Conservation (phyloP, 768 basidiomycete species). For the Rhizopogon rudus region DNA sequence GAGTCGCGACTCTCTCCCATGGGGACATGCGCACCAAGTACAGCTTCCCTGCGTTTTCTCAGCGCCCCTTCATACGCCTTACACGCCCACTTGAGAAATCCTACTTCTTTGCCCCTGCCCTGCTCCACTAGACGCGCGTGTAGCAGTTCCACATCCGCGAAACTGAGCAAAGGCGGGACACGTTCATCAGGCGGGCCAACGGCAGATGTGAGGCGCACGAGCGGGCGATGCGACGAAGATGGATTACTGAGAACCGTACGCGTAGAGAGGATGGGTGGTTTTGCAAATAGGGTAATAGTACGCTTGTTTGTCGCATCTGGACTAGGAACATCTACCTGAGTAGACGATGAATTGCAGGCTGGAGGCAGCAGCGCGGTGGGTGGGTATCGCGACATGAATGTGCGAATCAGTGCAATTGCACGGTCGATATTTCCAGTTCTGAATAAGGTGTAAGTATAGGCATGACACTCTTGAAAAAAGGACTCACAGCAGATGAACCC, state of each 20-base stretch:
- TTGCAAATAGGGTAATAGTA: slow-evolving; percentile 25
- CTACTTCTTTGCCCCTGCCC: slow-evolving; percentile 42
- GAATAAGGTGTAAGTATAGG: neutral
- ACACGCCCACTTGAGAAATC: slow-evolving; percentile 67
- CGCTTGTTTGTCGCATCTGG: slow-evolving; percentile 2
- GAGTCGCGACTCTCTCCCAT: neutral
- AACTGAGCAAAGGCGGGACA: slow-evolving; percentile 77
- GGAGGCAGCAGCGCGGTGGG: slow-evolving; percentile 42
- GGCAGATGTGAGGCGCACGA: slow-evolving; percentile 64
- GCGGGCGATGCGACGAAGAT: slow-evolving; percentile 37
- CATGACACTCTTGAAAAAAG: neutral
- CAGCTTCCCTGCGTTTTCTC: slow-evolving; percentile 49
- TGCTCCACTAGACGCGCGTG: slow-evolving; percentile 66
- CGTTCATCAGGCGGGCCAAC: slow-evolving; percentile 65
- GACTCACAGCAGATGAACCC: slow-evolving; percentile 57
- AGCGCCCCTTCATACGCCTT: slow-evolving; percentile 71
- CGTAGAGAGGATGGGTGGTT: slow-evolving; percentile 50
- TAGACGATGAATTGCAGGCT: neutral
- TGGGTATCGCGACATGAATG: slow-evolving; percentile 64
- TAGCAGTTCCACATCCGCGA: slow-evolving; percentile 71
- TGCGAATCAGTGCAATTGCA: slow-evolving; percentile 52
- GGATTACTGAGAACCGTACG: slow-evolving; percentile 44
- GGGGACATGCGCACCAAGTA: slow-evolving; percentile 9
- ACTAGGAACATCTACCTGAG: neutral
- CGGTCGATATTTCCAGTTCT: slow-evolving; percentile 48